Evolutionary conservation across 768 basidiomycete species (phyloP).

Genomic region (Calocybe gangraenosa): DNA sequence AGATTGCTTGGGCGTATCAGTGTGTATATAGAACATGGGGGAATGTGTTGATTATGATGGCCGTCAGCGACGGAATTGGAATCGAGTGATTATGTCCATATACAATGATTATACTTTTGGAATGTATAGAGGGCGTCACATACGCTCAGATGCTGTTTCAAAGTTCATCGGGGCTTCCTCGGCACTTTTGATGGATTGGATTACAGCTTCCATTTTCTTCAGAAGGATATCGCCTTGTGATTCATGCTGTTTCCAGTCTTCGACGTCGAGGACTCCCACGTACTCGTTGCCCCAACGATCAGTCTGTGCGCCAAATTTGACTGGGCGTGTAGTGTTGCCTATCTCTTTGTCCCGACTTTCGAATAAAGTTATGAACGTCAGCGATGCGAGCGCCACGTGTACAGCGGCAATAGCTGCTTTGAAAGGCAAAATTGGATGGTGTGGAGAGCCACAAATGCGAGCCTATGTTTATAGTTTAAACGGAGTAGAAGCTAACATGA

Average conservation of each 20-base stretch:
- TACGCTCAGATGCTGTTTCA: conserved; percentile 10
- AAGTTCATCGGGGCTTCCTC: conserved; percentile 15
- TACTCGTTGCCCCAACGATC: conserved; percentile 51
- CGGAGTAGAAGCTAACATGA: too few species aligned
- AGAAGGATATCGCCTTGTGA: conserved; percentile 44
- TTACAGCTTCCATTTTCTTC: conserved; percentile 52
- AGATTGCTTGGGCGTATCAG: not conserved
- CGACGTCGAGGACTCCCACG: conserved; percentile 46
- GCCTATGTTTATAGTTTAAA: conserved; percentile 41
- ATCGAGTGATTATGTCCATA: too few species aligned
- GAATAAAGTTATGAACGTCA: conserved; percentile 42
- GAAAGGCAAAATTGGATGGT: conserved; percentile 59
- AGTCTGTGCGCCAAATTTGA: conserved; percentile 53
- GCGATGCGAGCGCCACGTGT: conserved; percentile 60
- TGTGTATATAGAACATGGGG: not conserved
- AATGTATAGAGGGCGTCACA: not conserved
- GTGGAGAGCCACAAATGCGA: conserved; percentile 60
- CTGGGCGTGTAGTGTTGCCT: conserved; percentile 24
- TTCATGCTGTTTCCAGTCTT: conserved; percentile 47
- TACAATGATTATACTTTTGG: not conserved
- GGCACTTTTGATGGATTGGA: conserved; percentile 29
- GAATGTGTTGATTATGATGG: not conserved
- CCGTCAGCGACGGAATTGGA: too few species aligned
- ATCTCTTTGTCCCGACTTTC: conserved; percentile 12
- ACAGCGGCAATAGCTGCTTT: conserved; percentile 67